Evolutionary conservation across 306 rosid species (phyloP).

Genomic region (Glycine tomentella): DNA sequence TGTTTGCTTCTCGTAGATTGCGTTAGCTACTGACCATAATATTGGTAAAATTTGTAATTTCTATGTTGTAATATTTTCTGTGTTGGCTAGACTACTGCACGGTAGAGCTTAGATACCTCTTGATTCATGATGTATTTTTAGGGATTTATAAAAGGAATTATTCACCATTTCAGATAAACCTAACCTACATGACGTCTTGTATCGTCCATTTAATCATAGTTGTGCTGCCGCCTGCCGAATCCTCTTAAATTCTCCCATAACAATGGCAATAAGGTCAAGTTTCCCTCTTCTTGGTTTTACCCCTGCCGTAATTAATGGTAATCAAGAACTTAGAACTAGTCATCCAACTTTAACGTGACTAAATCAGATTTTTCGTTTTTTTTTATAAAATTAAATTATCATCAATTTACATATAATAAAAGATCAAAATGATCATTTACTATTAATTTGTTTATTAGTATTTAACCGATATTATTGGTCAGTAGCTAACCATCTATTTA

Average conservation of each 20-base stretch:
- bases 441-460: no score
- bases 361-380: no score
- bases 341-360: background rate
- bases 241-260: background rate
- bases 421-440: no score
- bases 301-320: constrained; percentile 11
- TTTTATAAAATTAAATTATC: no score
- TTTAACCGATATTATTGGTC: no score
- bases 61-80: background rate
- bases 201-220: constrained; percentile 8
- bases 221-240: background rate
- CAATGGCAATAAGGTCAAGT: background rate
- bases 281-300: background rate
- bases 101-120: background rate
- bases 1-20: constrained; percentile 34
- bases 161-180: background rate
- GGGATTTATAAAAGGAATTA: constrained; percentile 12
- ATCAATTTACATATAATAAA: no score
- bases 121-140: background rate
- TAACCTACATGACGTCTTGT: background rate
- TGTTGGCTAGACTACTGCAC: background rate
- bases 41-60: background rate
- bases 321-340: constrained; percentile 23
- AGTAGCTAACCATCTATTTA: no score
- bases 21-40: background rate